Evolutionary conservation across 192 early-diverging fungal species (phyloP).

Genomic region (Powellomyces hirtus): DNA sequence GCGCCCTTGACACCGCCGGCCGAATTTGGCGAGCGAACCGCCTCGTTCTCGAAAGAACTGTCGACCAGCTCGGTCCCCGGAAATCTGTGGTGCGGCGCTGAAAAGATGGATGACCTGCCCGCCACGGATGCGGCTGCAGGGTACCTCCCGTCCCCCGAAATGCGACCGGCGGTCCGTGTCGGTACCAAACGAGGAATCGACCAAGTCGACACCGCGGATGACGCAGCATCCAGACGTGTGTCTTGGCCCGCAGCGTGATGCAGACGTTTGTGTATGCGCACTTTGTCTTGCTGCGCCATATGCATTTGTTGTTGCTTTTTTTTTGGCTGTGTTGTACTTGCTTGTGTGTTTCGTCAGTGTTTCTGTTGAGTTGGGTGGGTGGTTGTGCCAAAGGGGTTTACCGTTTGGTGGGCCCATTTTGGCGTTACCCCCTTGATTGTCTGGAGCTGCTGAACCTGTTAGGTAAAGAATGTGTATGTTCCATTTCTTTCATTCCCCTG

Average conservation of each 20-base stretch:
- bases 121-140: not conserved
- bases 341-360: no score
- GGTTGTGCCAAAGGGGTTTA: no score
- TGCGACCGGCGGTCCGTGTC: not conserved
- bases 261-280: not conserved
- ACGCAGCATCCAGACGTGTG: not conserved
- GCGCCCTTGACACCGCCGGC: not conserved
- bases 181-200: not conserved
- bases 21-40: not conserved
- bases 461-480: no score
- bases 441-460: no score
- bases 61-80: not conserved
- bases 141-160: not conserved
- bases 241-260: not conserved
- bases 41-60: not conserved
- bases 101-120: not conserved
- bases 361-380: no score
- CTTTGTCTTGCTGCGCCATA: not conserved
- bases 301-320: not conserved
- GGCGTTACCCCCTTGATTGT: no score
- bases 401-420: no score
- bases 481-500: no score
- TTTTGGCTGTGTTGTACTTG: not conserved
- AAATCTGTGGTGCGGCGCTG: not conserved
- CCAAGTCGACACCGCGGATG: not conserved